These are phyloP conservation scores for Zoysia pacifica DNA, from an alignment of 176 grass and related monocot species.

Conservation along the genomic window DNA sequence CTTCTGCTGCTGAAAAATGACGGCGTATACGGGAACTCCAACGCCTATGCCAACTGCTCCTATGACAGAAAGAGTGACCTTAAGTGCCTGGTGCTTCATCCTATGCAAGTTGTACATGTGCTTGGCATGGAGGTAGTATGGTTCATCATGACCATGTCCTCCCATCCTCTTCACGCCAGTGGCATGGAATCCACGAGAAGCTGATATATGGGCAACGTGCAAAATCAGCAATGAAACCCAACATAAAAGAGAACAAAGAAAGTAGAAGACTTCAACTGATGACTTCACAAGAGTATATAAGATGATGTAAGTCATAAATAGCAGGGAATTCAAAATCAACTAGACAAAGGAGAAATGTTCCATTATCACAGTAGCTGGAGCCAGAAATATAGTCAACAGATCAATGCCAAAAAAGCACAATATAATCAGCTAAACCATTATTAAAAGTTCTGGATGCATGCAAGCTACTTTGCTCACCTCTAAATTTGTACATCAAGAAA, in stretches of 20 bases:
- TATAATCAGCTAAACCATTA: neutral
- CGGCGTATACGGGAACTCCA: conserved; percentile 65
- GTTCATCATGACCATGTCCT: conserved; percentile 67
- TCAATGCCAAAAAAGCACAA: too few relatives aligned
- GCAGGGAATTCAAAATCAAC: too few relatives aligned
- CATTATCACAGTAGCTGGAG: too few relatives aligned
- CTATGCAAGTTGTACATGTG: conserved; percentile 97
- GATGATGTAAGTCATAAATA: neutral
- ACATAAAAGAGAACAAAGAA: neutral
- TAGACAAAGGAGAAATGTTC: too few relatives aligned
- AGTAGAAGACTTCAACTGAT: neutral
- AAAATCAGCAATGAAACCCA: neutral
- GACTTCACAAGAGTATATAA: neutral
- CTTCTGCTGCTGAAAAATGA: conserved; percentile 84
- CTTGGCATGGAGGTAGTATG: conserved; percentile 83
- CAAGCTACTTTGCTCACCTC: neutral
- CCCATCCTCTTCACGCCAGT: conserved; percentile 77
- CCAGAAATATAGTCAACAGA: too few relatives aligned
- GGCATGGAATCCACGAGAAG: conserved; percentile 65
- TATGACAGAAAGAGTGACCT: conserved; percentile 51
- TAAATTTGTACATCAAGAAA: neutral
- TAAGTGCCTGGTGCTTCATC: conserved; percentile 77
- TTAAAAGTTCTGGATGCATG: neutral
- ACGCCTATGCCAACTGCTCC: conserved; percentile 58
- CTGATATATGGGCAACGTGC: conserved; percentile 40